Conservation (phyloP, 192 early-diverging fungal species). For the Obelidium mucronatum region DNA sequence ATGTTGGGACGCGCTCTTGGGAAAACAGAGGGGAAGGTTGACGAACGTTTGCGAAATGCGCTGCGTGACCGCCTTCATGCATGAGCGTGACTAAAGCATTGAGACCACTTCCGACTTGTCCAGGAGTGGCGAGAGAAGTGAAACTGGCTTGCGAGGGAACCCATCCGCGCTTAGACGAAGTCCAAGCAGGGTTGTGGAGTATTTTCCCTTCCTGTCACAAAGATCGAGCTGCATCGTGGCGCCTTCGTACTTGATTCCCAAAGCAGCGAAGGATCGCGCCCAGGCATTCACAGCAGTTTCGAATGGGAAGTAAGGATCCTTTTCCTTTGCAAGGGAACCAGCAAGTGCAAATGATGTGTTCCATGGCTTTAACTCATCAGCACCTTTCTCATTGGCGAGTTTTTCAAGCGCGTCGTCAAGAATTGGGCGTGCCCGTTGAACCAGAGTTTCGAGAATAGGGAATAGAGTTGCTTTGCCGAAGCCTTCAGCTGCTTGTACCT, state of each 20-base stretch:
- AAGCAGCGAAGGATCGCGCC: conserved; percentile 39
- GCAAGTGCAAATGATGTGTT: conserved; percentile 27
- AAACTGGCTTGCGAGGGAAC: conserved; percentile 37
- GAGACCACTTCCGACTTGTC: conserved; percentile 29
- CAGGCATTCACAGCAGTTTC: conserved; percentile 37
- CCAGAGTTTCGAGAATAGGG: conserved; percentile 41
- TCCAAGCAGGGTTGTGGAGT: conserved; percentile 42
- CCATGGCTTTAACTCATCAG: conserved; percentile 27
- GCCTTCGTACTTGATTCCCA: conserved; percentile 38
- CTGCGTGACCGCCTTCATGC: conserved; percentile 37
- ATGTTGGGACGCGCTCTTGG: conserved; percentile 42
- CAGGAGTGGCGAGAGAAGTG: conserved; percentile 36
- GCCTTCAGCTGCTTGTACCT: conserved; percentile 36
- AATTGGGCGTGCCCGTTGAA: conserved; percentile 34
- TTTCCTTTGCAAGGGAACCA: conserved; percentile 25
- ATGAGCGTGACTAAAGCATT: conserved; percentile 40
- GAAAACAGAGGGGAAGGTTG: conserved; percentile 37
- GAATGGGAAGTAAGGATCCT: conserved; percentile 31
- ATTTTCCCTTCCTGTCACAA: conserved; percentile 40
- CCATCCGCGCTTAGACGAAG: conserved; percentile 44
- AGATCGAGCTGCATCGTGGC: conserved; percentile 41
- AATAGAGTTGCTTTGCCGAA: conserved; percentile 38
- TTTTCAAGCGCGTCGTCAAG: conserved; percentile 22
- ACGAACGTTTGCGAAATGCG: conserved; percentile 42
- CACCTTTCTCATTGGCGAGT: conserved; percentile 37